Conservation (phyloP, 352 stramenopile genomes). For the Globisporangium alternatum region DNA sequence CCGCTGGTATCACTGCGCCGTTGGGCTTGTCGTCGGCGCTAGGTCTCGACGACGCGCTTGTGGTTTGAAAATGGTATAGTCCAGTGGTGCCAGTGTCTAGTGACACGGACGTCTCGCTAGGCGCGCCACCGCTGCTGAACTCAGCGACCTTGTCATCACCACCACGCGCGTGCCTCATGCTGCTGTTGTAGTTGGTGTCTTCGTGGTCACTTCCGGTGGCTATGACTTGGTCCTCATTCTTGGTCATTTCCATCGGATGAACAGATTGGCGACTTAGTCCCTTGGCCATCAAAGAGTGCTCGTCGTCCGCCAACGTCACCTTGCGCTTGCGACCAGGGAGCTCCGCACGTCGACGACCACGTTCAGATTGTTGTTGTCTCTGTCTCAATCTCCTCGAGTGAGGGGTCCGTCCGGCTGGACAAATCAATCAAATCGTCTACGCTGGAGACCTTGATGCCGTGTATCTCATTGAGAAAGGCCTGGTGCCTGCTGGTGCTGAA, state of each 20-base stretch:
- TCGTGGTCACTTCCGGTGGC: slow-evolving; percentile 6
- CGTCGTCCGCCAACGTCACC: slow-evolving; percentile 1
- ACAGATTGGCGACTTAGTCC: slow-evolving; percentile 65
- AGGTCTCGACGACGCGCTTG: background rate
- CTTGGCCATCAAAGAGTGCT: slow-evolving; percentile 37
- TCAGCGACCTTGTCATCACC: slow-evolving; percentile 10
- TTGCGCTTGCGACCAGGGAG: background rate
- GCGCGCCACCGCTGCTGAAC: background rate
- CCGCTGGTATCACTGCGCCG: slow-evolving; percentile 4
- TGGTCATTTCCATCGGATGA: slow-evolving; percentile 51
- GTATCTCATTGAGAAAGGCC: slow-evolving; percentile 15
- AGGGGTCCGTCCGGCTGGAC: background rate
- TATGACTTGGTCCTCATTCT: slow-evolving; percentile 17
- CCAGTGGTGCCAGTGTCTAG: background rate
- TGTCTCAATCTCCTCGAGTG: background rate
- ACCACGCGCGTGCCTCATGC: background rate
- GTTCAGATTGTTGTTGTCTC: background rate
- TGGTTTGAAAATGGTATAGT: background rate
- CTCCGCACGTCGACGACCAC: background rate
- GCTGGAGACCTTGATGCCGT: background rate
- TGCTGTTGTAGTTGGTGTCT: slow-evolving; percentile 15
- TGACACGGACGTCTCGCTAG: background rate
- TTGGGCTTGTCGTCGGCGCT: background rate
- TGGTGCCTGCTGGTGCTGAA: background rate
- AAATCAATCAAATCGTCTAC: background rate